Conservation (phyloP, 2,329 filamentous ascomycete genomes). For the Alternaria ventricosa region DNA sequence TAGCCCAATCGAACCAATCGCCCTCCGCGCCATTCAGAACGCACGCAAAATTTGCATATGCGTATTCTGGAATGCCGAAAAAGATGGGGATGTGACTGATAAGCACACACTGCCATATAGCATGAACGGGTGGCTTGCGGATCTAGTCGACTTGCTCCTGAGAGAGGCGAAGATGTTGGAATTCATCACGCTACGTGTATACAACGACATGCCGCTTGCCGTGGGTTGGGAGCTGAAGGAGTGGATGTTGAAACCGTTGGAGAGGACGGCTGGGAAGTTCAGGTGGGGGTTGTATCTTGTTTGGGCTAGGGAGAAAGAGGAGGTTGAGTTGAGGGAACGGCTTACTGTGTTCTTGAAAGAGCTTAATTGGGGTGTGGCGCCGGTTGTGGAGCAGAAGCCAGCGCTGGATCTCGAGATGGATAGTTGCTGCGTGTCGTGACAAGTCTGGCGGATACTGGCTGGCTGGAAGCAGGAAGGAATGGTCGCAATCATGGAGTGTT, state of each 20-base stretch:
- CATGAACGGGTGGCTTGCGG: conserved; percentile 14
- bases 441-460: background rate
- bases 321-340: conserved; percentile 1
- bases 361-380: background rate
- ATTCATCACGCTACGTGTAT: background rate
- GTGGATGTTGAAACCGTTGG: conserved; percentile 13
- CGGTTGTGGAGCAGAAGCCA: background rate
- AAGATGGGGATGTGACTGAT: too few species aligned
- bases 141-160: conserved; percentile 11
- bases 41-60: conserved; percentile 11
- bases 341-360: background rate
- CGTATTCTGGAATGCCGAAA: background rate
- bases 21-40: background rate
- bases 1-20: background rate
- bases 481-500: background rate
- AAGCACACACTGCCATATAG: background rate
- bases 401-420: background rate
- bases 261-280: conserved; percentile 6
- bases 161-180: conserved; percentile 10
- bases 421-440: background rate
- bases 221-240: conserved; percentile 11
- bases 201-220: background rate
- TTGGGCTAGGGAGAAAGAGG: conserved; percentile 1
- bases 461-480: background rate
- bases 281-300: conserved; percentile 17